Base-by-base conservation (phyloP, 331 rosid genomes). In the Cydonia oblonga region DNA sequence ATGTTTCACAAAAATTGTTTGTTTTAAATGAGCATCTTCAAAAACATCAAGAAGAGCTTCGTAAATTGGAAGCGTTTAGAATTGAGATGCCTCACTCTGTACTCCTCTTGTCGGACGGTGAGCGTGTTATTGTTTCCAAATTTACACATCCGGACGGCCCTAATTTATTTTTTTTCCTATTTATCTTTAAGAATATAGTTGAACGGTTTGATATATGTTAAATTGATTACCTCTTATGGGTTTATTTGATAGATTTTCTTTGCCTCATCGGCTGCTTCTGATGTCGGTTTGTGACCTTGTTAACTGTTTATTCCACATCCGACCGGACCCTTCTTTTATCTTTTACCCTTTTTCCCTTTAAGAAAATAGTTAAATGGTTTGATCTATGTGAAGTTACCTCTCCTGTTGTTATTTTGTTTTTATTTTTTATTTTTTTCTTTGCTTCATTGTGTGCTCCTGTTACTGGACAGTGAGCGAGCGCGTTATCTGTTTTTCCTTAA, bases 31-130 rank as follows among this genome's bases (percentile, higher is more conserved):
- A 51, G 13, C 72, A 44, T 18, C n/a, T 76, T 28, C 32, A 11
- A 1, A 40, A 60, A 57, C 72, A 71, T 10, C 14, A 59, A 32
- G 38, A 76, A 66, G 84, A 80, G 60, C 53, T 76, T n/a, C 3
- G 1, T 16, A n/a, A 61, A 35, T 18, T 76, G 16, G 61, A 59
- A 16, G 8, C 10, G 6, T 66, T 29, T 3, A 9, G 28, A 7
- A 15, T 15, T 1, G 75, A 70, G 19, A 26, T 76, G 28, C 69
- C 78, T 13, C 63, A 66, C 3, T 70, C 78, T 65, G 52, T 52
- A 63, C 42, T 76, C 7, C 57, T 71, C 18, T 56, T 81, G 7
- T 25, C 22, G 42, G 75, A 72, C 7, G 70, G 64, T 81, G 30
- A 54, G 33, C 35, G 3, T 15, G 3, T 57, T 62, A 16, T 18